Conservation (phyloP, 208 protist species). For the Vickermania ingenoplastis region DNA sequence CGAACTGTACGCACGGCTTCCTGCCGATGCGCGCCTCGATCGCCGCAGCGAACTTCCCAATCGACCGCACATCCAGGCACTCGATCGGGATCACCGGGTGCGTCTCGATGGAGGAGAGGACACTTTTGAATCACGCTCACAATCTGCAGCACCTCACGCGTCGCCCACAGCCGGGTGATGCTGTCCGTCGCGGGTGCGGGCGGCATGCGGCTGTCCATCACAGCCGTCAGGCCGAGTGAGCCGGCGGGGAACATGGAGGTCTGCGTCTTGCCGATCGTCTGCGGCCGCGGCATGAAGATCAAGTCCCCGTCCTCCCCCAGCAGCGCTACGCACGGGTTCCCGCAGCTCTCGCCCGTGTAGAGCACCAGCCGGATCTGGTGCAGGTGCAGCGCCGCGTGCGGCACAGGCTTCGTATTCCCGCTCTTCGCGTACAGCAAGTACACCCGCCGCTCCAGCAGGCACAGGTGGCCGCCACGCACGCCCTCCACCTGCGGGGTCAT, state of each 20-base stretch:
- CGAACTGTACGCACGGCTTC: neutral
- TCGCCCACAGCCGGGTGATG: constrained; percentile 9
- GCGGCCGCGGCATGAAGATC: neutral
- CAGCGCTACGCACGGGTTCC: neutral
- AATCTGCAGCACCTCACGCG: neutral
- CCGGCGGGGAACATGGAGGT: neutral
- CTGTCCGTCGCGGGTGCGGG: too few species aligned
- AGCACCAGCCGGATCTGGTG: neutral
- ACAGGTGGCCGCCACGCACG: neutral
- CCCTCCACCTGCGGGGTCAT: neutral
- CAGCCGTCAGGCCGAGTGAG: neutral
- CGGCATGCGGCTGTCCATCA: neutral
- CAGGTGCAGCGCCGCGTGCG: neutral
- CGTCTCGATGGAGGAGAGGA: neutral
- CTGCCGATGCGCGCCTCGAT: neutral
- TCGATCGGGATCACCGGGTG: constrained; percentile 13
- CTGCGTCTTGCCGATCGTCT: neutral
- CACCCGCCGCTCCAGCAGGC: neutral
- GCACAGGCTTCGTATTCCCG: neutral
- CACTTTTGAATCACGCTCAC: neutral
- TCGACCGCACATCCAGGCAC: constrained; percentile 17
- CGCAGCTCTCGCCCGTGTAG: neutral
- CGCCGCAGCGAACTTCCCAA: constrained; percentile 3
- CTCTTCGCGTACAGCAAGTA: neutral
- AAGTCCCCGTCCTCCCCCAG: neutral